phyloP scores from a whole-genome alignment of 176 grass and related monocot species.

The Aechmea fasciata region DNA sequence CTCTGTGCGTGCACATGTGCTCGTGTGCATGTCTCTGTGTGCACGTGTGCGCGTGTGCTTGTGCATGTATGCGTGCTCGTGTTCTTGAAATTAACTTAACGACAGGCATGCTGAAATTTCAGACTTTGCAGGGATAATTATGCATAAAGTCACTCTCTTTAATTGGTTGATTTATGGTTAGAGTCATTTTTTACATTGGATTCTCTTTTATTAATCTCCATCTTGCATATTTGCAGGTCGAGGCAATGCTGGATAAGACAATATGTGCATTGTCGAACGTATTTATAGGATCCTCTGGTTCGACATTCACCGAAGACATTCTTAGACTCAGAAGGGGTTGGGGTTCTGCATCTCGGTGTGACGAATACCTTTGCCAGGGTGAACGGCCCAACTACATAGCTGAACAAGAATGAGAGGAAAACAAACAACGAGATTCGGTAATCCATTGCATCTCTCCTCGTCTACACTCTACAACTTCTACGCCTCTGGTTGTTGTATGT shows the following conservation, averaged over 20 bases:
- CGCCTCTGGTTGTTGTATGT: not conserved
- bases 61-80: too few species aligned
- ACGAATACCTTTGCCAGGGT: slow-evolving; percentile 90
- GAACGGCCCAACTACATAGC: slow-evolving; percentile 71
- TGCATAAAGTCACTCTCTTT: too few species aligned
- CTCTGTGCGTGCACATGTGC: too few species aligned
- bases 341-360: slow-evolving; percentile 68
- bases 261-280: slow-evolving; percentile 74
- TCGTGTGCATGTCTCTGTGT: too few species aligned
- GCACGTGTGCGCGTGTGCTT: too few species aligned
- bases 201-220: not conserved
- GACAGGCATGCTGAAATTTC: too few species aligned
- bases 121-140: too few species aligned
- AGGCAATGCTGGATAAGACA: slow-evolving; percentile 96
- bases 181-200: not conserved
- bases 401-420: slow-evolving; percentile 34
- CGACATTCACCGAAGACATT: slow-evolving; percentile 94
- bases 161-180: too few species aligned
- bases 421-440: not conserved
- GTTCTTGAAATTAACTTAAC: too few species aligned
- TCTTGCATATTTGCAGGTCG: slow-evolving; percentile 34
- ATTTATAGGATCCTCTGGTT: slow-evolving; percentile 77
- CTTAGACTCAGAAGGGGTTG: slow-evolving; percentile 57
- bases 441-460: not conserved
- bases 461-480: not conserved